Base-by-base conservation (phyloP, 1,139 yeast species). In the Zygosaccharomyces pseudobailii region DNA sequence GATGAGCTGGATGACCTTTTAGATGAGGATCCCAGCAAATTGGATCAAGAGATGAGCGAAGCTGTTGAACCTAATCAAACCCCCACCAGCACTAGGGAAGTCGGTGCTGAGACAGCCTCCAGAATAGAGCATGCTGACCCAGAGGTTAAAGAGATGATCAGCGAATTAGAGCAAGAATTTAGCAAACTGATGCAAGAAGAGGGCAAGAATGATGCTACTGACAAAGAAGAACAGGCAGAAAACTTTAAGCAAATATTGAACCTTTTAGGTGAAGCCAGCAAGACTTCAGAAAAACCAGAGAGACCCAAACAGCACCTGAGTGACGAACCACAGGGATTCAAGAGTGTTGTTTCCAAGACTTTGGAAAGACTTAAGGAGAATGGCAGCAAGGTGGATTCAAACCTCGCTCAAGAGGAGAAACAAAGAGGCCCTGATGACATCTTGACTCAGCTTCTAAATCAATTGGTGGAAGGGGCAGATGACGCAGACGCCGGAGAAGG, bases 271-370 rank as follows among this genome's bases (percentile, higher is more conserved):
- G 82, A 80, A 46, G 75, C 84, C 55, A 72, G 76, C 27, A 69
- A 71, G 32, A 76, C 75, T 37, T 81, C 81, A 43, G 34, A 45
- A 9, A 38, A 46, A 68, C 34, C 24, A 27, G 21, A 28, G 24
- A 20, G 19, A 6, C 41, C 22, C 69, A 71, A 67, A 54, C 61
- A 42, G 55, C 69, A 70, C 24, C 70, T 70, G 25, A 67, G 70
- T 28, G 65, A 69, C 6, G 56, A 58, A 22, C 48, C 53, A 4
- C 41, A 42, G 21, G 45, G 49, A 49, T 85, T 90, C 61, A 87
- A 87, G 59, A 79, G 79, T 50, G 87, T 92, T 6, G 86, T 90
- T 65, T 78, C 87, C 46, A 84, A 82, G 50, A 88, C 97, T 0
- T 78, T 89, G 74, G 82, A 83, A 60, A 75, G 97, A 54, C 72